Percentiles rank a stretch among this genome's conserved stretches.
phyloP scores from a whole-genome alignment of 2,329 filamentous ascomycete species.

The Exophiala viscosa region DNA sequence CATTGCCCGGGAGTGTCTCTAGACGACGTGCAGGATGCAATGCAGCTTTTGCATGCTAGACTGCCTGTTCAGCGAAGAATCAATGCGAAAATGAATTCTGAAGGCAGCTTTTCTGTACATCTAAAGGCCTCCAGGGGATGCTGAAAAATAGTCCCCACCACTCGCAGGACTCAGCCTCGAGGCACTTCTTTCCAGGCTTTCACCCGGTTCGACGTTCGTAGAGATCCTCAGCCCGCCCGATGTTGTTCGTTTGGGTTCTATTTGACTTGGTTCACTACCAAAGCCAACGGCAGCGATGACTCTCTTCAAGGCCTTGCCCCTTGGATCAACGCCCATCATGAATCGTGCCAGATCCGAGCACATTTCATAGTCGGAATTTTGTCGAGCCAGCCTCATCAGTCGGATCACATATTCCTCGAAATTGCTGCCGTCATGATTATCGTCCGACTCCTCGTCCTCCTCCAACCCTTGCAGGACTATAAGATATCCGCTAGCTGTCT shows the following conservation, averaged over 20 bases:
- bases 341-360: constrained; percentile 96
- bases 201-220: not conserved
- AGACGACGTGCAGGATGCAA: no score
- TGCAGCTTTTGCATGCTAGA: no score
- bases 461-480: constrained; percentile 82
- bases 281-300: constrained; percentile 41
- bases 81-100: not conserved
- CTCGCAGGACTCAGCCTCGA: constrained; percentile 8
- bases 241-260: constrained; percentile 5
- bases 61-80: not conserved
- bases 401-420: constrained; percentile 61
- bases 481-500: constrained; percentile 95
- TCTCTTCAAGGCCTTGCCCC: constrained; percentile 66
- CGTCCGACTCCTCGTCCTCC: constrained; percentile 41
- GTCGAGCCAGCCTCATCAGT: constrained; percentile 73
- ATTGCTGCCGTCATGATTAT: constrained; percentile 18
- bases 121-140: constrained; percentile 20
- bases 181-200: not conserved
- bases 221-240: constrained; percentile 8
- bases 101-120: not conserved
- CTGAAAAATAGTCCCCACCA: constrained; percentile 25
- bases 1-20: no score
- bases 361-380: constrained; percentile 87
- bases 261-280: constrained; percentile 8
- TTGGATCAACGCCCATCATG: constrained; percentile 84